Conservation (phyloP, 306 rosid species). For the Prunus mira region DNA sequence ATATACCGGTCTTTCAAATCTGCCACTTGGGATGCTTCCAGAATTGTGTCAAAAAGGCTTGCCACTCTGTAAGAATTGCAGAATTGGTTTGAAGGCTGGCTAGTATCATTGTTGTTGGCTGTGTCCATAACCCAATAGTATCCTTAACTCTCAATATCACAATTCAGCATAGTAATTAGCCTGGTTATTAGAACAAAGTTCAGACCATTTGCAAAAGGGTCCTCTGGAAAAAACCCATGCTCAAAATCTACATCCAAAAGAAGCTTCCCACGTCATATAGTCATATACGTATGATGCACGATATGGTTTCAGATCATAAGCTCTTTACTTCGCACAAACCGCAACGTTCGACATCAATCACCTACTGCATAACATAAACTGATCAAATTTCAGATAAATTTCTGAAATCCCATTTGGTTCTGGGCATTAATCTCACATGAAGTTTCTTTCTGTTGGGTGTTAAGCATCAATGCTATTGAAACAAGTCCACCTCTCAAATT, state of each 20-base stretch:
- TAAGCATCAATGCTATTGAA: background rate
- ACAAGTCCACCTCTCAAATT: background rate
- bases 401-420: background rate
- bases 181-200: background rate
- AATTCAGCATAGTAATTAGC: constrained; percentile 8
- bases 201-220: background rate
- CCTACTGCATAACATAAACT: constrained; percentile 13
- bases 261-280: background rate
- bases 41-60: constrained; percentile 53
- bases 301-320: background rate
- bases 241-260: background rate
- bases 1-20: constrained; percentile 58
- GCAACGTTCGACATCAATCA: constrained; percentile 8
- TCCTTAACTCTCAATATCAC: background rate
- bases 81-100: constrained; percentile 9
- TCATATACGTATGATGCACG: background rate
- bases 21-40: constrained; percentile 49
- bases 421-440: background rate
- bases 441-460: background rate
- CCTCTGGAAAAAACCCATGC: background rate
- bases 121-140: constrained; percentile 26
- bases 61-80: constrained; percentile 66
- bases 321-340: background rate
- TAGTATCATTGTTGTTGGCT: background rate
- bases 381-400: constrained; percentile 3